phyloP scores from a whole-genome alignment of 2,329 filamentous ascomycete species.

The Clonostachys rosea region DNA sequence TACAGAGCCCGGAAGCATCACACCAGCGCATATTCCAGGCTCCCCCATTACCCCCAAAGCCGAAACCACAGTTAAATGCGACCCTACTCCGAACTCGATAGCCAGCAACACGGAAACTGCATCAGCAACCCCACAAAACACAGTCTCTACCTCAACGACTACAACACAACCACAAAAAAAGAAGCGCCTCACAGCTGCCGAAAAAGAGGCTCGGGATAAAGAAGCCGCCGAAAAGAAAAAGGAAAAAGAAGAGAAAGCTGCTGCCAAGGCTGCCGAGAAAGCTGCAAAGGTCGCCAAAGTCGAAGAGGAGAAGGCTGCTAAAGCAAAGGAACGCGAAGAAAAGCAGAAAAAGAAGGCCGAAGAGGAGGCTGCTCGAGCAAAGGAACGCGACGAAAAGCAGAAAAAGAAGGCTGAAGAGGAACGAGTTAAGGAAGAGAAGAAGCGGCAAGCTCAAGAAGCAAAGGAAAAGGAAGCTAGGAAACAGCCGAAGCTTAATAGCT shows the following conservation, averaged over 20 bases:
- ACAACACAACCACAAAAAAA: slow-evolving; percentile 24
- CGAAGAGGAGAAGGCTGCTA: slow-evolving; percentile 25
- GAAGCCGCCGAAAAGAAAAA: slow-evolving; percentile 29
- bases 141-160: slow-evolving; percentile 6
- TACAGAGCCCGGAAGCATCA: slow-evolving; percentile 36
- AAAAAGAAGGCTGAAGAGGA: slow-evolving; percentile 37
- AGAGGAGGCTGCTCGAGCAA: slow-evolving; percentile 25
- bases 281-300: slow-evolving; percentile 2
- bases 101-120: slow-evolving; percentile 14
- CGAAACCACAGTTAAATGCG: too few species aligned
- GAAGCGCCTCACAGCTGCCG: slow-evolving; percentile 34
- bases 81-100: slow-evolving; percentile 6
- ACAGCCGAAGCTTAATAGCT: slow-evolving; percentile 39
- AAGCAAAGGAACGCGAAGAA: slow-evolving; percentile 25
- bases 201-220: slow-evolving; percentile 30
- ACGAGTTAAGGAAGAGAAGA: slow-evolving; percentile 39
- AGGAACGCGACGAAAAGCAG: slow-evolving; percentile 31
- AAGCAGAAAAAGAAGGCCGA: slow-evolving; percentile 22
- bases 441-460: slow-evolving; percentile 27
- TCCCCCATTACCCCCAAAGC: too few species aligned
- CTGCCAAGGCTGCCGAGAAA: slow-evolving; percentile 21
- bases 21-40: slow-evolving; percentile 21
- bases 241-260: slow-evolving; percentile 22
- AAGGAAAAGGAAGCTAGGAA: slow-evolving; percentile 45
- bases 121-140: slow-evolving; percentile 1